Base-by-base conservation (phyloP, 78 protist species). In the Isochrysis galbana region DNA sequence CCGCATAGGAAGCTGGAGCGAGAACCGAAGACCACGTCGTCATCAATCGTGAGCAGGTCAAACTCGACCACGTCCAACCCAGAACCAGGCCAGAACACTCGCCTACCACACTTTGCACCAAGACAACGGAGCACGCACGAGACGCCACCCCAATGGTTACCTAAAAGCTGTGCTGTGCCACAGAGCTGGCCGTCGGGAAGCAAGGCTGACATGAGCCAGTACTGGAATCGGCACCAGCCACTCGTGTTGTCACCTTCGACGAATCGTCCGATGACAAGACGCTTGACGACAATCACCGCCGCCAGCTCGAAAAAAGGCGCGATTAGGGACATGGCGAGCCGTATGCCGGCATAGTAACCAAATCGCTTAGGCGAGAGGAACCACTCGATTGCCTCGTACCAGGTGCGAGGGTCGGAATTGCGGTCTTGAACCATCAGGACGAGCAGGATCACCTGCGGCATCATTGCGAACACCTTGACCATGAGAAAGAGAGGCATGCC, bases 11-110 rank as follows among this genome's bases (percentile, higher is more conserved):
- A 7, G 7, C 1, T 7, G 36, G 87, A 86, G 46, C 90, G 90
- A 3, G 90, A 86, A 4, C 90, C 90, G 34, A 86, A 86, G n/a
- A 48, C 70, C 47, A 86, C 90, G 36, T 86, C 45, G 90, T 86
- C 90, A 1, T 46, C 90, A 38, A 86, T n/a, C 25, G 38, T 39
- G 32, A 86, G 41, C 90, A 86, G 70, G 70, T 86, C 90, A 29
- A 11, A 86, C 70, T 86, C 90, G 74, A 48, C 70, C 42, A 86
- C 90, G 90, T 86, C 70, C 26, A 48, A 26, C 34, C 67, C 70
- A 1, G 38, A 5, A 4, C 90, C 90, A 11, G 90, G 90, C 90
- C 90, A 86, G 41, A 39, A 86, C 36, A 86, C 70, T 1, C 70
- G 74, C 70, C 48, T 48, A 41, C 90, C 90, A 21, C 5, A 5